phyloP scores from a whole-genome alignment of 345 rosid species.

The Gossypium bickii region DNA sequence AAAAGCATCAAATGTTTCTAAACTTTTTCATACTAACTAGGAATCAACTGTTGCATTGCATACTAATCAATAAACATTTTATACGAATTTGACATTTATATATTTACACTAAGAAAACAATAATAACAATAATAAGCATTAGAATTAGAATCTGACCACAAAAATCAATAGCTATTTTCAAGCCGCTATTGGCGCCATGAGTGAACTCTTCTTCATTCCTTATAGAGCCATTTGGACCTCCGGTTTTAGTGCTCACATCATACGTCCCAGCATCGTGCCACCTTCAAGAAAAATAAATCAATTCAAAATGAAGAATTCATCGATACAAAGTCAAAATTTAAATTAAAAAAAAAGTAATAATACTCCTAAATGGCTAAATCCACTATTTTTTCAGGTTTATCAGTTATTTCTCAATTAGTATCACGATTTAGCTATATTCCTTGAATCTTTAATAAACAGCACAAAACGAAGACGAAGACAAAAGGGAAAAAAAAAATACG shows the following conservation, averaged over 20 bases:
- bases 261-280: conserved; percentile 99
- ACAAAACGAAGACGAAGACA: background rate
- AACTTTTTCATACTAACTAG: background rate
- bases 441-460: background rate
- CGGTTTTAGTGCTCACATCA: conserved; percentile 72
- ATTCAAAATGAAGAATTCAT: background rate
- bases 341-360: background rate
- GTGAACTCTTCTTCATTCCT: conserved; percentile 73
- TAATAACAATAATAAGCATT: background rate
- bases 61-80: background rate
- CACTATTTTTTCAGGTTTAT: background rate
- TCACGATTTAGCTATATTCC: background rate
- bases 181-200: conserved; percentile 76
- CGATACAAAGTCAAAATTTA: background rate
- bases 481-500: conserved; percentile 34
- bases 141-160: conserved; percentile 48
- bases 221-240: conserved; percentile 94
- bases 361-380: background rate
- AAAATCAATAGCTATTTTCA: conserved; percentile 73
- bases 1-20: background rate
- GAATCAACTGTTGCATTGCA: background rate
- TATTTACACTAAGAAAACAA: background rate
- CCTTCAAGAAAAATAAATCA: conserved; percentile 29
- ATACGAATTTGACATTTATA: background rate
- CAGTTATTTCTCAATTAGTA: background rate